Evolutionary conservation across 768 basidiomycete species (phyloP).

Genomic region (Pulveroboletus frians): DNA sequence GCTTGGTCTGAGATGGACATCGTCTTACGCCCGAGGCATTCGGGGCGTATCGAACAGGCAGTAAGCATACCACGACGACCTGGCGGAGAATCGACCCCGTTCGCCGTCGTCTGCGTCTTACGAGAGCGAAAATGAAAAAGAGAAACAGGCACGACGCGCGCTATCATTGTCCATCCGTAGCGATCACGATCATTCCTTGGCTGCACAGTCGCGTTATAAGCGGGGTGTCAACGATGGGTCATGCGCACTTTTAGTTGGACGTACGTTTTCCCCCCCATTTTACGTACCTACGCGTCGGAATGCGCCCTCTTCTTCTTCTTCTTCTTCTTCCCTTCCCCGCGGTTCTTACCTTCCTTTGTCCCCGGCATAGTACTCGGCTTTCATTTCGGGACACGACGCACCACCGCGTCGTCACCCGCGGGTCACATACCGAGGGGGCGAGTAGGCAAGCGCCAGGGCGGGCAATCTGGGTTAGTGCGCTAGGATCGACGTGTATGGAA

Average conservation of each 20-base stretch:
- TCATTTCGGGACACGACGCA: constrained; percentile 2
- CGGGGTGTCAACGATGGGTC: constrained; percentile 2
- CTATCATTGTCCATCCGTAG: constrained; percentile 5
- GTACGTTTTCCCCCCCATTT: constrained; percentile 10
- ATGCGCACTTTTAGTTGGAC: background rate
- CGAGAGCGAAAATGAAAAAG: background rate
- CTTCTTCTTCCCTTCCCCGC: constrained; percentile 4
- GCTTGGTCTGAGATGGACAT: constrained; percentile 8
- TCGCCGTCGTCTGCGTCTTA: background rate
- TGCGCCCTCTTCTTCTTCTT: background rate
- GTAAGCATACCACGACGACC: constrained; percentile 4
- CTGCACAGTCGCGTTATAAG: background rate
- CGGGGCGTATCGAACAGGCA: constrained; percentile 10
- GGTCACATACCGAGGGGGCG: background rate
- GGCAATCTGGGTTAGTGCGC: constrained; percentile 6
- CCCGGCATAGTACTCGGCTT: background rate
- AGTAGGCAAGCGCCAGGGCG: background rate
- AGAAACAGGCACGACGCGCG: background rate
- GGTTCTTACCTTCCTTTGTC: background rate
- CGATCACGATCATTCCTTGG: constrained; percentile 1
- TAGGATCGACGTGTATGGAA: constrained; percentile 12
- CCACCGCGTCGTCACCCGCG: background rate
- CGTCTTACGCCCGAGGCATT: constrained; percentile 12
- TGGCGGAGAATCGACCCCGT: constrained; percentile 11
- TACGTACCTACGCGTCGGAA: constrained; percentile 12